A percentile compares a stretch with the other conserved stretches of the same genome.
Conservation (phyloP, 352 stramenopile genomes). For the Phytophthora rubi region DNA sequence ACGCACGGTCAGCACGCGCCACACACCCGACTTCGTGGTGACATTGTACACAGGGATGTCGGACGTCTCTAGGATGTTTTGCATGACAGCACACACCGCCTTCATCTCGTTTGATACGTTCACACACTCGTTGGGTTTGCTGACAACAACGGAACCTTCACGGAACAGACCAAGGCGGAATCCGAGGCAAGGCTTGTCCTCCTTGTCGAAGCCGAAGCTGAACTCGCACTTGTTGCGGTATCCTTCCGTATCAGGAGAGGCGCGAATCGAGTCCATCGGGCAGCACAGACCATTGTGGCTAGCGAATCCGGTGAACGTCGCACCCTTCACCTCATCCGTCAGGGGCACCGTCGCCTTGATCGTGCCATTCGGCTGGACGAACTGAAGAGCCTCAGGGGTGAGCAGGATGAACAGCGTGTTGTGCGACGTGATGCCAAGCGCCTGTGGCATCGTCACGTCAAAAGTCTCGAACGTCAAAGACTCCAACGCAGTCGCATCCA, state of each 20-base stretch:
- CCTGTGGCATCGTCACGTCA: constrained; percentile 24
- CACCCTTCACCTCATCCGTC: constrained; percentile 18
- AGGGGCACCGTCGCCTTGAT: constrained; percentile 48
- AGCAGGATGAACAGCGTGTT: constrained; percentile 79
- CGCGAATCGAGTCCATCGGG: constrained; percentile 86
- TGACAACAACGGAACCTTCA: constrained; percentile 76
- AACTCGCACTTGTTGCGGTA: constrained; percentile 99
- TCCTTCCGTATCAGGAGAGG: constrained; percentile 83
- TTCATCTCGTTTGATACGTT: constrained; percentile 89
- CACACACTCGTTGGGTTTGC: constrained; percentile 68
- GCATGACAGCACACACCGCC: constrained; percentile 68
- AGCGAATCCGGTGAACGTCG: constrained; percentile 62
- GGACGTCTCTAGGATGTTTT: constrained; percentile 63
- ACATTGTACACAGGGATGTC: constrained; percentile 78
- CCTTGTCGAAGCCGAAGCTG: constrained; percentile 90
- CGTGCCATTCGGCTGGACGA: constrained; percentile 40
- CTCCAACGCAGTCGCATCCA: constrained; percentile 59
- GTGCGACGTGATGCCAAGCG: constrained; percentile 77
- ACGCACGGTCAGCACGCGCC: constrained; percentile 80
- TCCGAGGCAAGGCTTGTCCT: constrained; percentile 81
- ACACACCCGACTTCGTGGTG: constrained; percentile 71
- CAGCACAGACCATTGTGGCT: constrained; percentile 88
- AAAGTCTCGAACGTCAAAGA: constrained; percentile 54
- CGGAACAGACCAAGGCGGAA: constrained; percentile 89
- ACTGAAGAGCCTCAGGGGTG: constrained; percentile 47